These are phyloP conservation scores for Kwoniella botswanensis DNA, from an alignment of 768 basidiomycete species.

Conservation along the genomic window DNA sequence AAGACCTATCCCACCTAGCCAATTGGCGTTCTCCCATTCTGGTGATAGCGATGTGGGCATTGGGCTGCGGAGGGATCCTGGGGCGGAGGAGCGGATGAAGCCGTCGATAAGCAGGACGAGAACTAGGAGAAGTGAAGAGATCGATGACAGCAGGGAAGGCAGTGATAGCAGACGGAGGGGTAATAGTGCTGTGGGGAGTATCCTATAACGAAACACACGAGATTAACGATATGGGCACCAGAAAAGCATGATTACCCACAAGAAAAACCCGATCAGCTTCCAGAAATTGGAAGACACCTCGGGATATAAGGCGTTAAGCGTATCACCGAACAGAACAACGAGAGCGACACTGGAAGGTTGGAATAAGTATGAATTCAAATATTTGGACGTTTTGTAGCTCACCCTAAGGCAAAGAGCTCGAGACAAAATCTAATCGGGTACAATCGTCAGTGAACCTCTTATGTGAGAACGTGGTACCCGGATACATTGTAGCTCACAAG, in stretches of 20 bases:
- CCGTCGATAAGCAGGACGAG: constrained; percentile 82
- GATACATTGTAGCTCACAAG: constrained; percentile 31
- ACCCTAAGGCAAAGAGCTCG: constrained; percentile 79
- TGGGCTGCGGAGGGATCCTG: constrained; percentile 77
- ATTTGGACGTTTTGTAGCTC: constrained; percentile 2
- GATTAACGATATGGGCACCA: constrained; percentile 2
- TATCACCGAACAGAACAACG: constrained; percentile 88
- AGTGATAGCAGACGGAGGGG: constrained; percentile 85
- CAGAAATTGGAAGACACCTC: constrained; percentile 70
- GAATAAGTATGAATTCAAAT: too few species aligned
- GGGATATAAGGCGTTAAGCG: constrained; percentile 75
- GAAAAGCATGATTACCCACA: constrained; percentile 61
- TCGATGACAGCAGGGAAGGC: constrained; percentile 76
- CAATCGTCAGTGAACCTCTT: constrained; percentile 54
- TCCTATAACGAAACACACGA: constrained; percentile 60
- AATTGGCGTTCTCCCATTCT: constrained; percentile 61
- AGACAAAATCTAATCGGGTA: constrained; percentile 68
- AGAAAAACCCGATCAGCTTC: constrained; percentile 72
- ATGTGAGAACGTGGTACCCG: too few species aligned
- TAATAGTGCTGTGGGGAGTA: constrained; percentile 82
- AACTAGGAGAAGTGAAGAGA: constrained; percentile 77
- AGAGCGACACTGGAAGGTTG: constrained; percentile 66
- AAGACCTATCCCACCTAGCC: constrained; percentile 83
- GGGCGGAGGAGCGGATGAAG: constrained; percentile 61
- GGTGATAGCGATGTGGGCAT: constrained; percentile 71